Evolutionary conservation across 2,329 filamentous ascomycete species (phyloP).

Genomic region (Fusarium scirpi): DNA sequence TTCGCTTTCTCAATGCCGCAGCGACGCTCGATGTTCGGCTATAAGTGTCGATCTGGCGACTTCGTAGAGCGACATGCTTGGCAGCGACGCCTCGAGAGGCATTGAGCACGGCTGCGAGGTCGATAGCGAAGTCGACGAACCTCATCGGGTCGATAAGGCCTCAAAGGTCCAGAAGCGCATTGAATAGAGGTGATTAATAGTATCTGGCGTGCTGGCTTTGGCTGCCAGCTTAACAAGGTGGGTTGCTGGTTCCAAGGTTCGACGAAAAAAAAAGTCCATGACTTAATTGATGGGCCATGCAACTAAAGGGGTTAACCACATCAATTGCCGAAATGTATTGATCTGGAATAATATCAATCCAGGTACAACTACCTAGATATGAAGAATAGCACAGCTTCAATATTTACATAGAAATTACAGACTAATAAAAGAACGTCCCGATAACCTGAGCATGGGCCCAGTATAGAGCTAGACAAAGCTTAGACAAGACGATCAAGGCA

Average conservation of each 20-base stretch:
- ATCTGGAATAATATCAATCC: neutral
- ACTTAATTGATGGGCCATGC: constrained; percentile 47
- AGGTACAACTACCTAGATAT: neutral
- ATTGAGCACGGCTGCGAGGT: constrained; percentile 76
- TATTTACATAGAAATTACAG: neutral
- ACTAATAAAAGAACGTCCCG: neutral
- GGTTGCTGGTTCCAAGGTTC: constrained; percentile 22
- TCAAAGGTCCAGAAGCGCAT: constrained; percentile 43
- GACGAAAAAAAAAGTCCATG: constrained; percentile 45
- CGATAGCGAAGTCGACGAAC: constrained; percentile 74
- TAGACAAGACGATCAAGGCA: neutral
- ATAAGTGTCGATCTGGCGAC: constrained; percentile 65
- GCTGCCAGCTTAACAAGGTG: constrained; percentile 35
- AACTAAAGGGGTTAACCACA: constrained; percentile 47
- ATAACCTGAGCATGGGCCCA: neutral
- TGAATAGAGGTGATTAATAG: constrained; percentile 17
- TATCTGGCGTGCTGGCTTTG: constrained; percentile 35
- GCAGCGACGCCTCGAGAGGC: constrained; percentile 76
- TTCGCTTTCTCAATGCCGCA: constrained; percentile 50
- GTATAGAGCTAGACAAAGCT: neutral
- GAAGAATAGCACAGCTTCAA: neutral
- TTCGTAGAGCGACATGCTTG: constrained; percentile 70
- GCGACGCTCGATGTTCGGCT: constrained; percentile 60
- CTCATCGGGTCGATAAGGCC: constrained; percentile 59
- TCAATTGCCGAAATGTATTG: neutral